Evolutionary conservation across 176 grass and related monocot genomes (phyloP).

Genomic region (Cocos nucifera): DNA sequence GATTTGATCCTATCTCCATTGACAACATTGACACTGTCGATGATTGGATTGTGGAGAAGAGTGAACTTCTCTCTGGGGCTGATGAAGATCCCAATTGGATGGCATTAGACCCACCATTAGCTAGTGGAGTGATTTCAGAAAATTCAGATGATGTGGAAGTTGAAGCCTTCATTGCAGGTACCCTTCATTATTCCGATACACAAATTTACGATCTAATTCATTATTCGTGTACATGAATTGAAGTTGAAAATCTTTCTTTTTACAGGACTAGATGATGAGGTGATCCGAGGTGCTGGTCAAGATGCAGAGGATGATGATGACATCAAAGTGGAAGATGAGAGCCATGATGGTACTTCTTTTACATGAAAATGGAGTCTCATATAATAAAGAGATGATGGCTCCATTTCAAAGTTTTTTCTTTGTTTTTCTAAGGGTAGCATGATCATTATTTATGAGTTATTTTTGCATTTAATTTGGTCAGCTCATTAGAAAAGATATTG

Average conservation of each 20-base stretch:
- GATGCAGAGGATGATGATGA: slow-evolving; percentile 31
- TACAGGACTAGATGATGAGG: slow-evolving; percentile 63
- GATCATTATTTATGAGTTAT: no score
- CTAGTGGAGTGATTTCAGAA: slow-evolving; percentile 11
- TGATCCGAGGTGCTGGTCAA: slow-evolving; percentile 60
- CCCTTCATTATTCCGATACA: slow-evolving; percentile 1
- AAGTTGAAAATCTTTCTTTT: slow-evolving; percentile 15
- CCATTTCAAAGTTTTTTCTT: not conserved
- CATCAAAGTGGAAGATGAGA: slow-evolving; percentile 25
- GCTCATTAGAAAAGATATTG: no score
- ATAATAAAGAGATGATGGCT: not conserved
- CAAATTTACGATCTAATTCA: no score
- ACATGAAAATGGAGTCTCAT: slow-evolving; percentile 2
- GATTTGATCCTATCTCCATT: slow-evolving; percentile 66
- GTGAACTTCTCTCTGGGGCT: slow-evolving; percentile 24
- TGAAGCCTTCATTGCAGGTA: slow-evolving; percentile 75
- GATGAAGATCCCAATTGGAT: slow-evolving; percentile 57
- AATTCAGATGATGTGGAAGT: slow-evolving; percentile 49
- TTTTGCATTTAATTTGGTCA: no score
- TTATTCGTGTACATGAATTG: not conserved
- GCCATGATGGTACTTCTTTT: slow-evolving; percentile 5
- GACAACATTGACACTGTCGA: slow-evolving; percentile 66
- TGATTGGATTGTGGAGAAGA: slow-evolving; percentile 79
- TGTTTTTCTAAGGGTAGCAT: no score
- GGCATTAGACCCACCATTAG: slow-evolving; percentile 44